phyloP scores from a whole-genome alignment of 257 asterid species.

The Catharanthus roseus region DNA sequence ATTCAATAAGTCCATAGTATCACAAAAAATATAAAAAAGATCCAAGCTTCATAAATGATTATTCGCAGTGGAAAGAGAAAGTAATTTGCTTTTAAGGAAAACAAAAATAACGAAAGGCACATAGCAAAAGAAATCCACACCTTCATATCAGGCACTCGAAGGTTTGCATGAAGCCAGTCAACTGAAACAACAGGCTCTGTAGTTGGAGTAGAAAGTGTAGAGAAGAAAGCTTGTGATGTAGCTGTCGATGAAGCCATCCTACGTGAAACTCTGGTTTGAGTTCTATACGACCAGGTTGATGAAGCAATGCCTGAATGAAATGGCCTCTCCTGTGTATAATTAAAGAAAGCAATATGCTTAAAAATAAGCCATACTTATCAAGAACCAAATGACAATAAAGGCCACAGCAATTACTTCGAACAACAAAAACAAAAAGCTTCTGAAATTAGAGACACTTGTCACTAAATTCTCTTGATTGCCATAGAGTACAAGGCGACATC shows the following conservation, averaged over 20 bases:
- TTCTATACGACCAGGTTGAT: conserved; percentile 32
- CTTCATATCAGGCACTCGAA: conserved; percentile 76
- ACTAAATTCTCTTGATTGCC: not conserved
- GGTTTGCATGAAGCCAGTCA: conserved; percentile 91
- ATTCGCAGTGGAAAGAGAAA: not conserved
- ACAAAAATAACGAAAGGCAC: not conserved
- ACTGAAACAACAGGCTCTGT: conserved; percentile 87
- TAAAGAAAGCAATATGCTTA: conserved; percentile 7
- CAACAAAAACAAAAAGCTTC: not conserved
- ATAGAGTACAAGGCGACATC: not conserved
- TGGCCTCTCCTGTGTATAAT: conserved; percentile 39
- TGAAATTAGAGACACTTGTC: not conserved
- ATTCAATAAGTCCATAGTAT: not conserved
- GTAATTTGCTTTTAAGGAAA: not conserved
- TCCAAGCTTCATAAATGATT: not conserved
- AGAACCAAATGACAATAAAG: not conserved
- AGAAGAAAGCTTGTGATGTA: conserved; percentile 51
- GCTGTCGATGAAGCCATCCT: conserved; percentile 56
- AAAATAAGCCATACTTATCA: not conserved
- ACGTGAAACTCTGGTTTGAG: conserved; percentile 23
- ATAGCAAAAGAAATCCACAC: conserved; percentile 25
- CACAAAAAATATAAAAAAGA: not conserved
- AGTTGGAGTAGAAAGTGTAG: conserved; percentile 40
- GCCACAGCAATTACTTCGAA: not conserved
- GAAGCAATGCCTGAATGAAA: conserved; percentile 28